Conservation (phyloP, 2,329 filamentous ascomycete species). For the Chaetomium sp. region DNA sequence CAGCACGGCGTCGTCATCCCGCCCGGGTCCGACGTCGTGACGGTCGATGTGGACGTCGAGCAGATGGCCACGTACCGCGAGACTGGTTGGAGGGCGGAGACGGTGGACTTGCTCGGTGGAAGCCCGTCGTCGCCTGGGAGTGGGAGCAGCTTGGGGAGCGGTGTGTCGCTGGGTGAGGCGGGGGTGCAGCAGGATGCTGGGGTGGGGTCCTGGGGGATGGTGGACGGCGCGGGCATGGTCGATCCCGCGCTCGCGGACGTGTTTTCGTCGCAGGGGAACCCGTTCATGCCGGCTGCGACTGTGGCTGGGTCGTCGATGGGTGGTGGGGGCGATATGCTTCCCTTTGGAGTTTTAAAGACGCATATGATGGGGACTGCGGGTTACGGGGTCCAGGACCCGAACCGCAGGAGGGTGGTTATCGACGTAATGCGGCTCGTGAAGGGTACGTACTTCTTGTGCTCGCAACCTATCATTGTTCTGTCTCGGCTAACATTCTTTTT, state of each 20-base stretch:
- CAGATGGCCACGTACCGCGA: conserved; percentile 40
- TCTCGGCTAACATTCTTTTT: neutral
- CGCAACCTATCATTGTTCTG: too few species aligned
- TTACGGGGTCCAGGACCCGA: neutral
- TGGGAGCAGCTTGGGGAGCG: neutral
- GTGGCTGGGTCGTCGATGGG: conserved; percentile 1
- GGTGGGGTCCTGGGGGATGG: neutral
- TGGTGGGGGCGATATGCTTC: neutral
- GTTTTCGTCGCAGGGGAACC: neutral
- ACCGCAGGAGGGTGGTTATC: conserved; percentile 5
- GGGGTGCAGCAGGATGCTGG: neutral
- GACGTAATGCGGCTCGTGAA: conserved; percentile 20
- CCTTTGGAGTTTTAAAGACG: conserved; percentile 3
- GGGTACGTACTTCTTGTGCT: conserved; percentile 11
- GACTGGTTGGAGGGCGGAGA: neutral
- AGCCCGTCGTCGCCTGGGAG: neutral
- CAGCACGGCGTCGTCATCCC: conserved; percentile 65
- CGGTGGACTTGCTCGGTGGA: neutral
- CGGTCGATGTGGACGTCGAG: conserved; percentile 55
- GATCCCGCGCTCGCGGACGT: conserved; percentile 5
- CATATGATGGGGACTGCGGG: neutral
- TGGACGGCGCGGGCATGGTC: neutral
- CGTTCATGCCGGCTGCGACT: neutral
- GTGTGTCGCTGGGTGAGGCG: neutral
- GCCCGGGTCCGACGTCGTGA: conserved; percentile 60